Evolutionary conservation across 2,329 filamentous ascomycete species (phyloP).

Genomic region (Teratosphaeria epicoccoides): DNA sequence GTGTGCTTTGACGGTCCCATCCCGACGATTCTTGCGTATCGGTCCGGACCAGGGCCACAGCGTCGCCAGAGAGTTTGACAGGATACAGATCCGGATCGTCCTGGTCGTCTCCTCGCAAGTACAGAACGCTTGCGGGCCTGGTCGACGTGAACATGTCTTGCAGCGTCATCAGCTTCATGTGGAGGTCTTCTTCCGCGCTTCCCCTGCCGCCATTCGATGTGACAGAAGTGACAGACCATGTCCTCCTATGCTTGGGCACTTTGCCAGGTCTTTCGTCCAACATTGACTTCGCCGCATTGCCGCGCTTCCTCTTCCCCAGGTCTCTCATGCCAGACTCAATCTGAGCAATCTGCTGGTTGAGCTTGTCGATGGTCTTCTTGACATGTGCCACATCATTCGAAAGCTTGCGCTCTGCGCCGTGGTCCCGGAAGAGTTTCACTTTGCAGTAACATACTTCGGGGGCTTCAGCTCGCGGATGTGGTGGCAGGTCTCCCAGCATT

Average conservation of each 20-base stretch:
- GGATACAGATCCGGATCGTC: slow-evolving; percentile 74
- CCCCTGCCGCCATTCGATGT: slow-evolving; percentile 34
- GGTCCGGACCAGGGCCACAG: slow-evolving; percentile 47
- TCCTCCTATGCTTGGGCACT: slow-evolving; percentile 78
- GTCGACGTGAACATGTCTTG: slow-evolving; percentile 88
- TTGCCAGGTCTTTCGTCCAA: slow-evolving; percentile 60
- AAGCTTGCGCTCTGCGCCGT: slow-evolving; percentile 87
- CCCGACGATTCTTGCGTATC: slow-evolving; percentile 36
- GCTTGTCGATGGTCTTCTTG: slow-evolving; percentile 91
- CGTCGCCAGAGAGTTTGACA: slow-evolving; percentile 60
- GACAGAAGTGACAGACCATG: slow-evolving; percentile 84
- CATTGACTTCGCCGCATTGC: slow-evolving; percentile 38
- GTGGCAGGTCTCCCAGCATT: slow-evolving; percentile 34
- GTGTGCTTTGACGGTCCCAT: slow-evolving; percentile 43
- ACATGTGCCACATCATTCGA: slow-evolving; percentile 92
- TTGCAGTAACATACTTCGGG: slow-evolving; percentile 88
- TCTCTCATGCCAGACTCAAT: slow-evolving; percentile 50
- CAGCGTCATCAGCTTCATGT: slow-evolving; percentile 64
- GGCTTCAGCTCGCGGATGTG: slow-evolving; percentile 5
- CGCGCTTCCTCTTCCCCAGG: slow-evolving; percentile 51
- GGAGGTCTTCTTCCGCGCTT: slow-evolving; percentile 56
- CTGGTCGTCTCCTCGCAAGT: slow-evolving; percentile 62
- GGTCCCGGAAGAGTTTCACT: slow-evolving; percentile 92
- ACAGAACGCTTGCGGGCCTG: slow-evolving; percentile 65
- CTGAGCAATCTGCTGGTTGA: slow-evolving; percentile 86